These are phyloP conservation scores for Akebia trifoliata DNA, from an alignment of 164 flowering plant species.

Conservation along the genomic window DNA sequence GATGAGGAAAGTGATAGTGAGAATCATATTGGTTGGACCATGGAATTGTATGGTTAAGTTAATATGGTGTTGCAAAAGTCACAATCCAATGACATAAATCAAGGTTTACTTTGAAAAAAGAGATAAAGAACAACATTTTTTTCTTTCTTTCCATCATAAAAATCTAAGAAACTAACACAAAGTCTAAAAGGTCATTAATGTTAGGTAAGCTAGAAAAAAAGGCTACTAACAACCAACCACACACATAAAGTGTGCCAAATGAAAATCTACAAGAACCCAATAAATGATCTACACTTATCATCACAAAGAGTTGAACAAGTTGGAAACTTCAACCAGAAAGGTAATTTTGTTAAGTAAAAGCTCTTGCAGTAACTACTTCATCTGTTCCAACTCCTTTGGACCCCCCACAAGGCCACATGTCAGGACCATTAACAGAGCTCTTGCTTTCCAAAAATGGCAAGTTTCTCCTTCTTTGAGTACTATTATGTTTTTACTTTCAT, in stretches of 20 bases:
- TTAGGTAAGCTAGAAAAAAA: neutral
- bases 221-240: neutral
- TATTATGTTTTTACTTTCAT: too few relatives aligned
- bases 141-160: neutral
- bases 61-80: too few relatives aligned
- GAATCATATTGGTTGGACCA: too few relatives aligned
- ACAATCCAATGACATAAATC: too few relatives aligned
- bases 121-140: neutral
- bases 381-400: neutral
- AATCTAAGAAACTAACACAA: neutral
- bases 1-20: too few relatives aligned
- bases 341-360: constrained; percentile 3
- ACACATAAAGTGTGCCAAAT: neutral
- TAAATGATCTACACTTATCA: constrained; percentile 1
- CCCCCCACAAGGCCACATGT: neutral
- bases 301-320: constrained; percentile 1
- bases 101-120: neutral
- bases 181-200: neutral
- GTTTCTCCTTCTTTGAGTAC: constrained; percentile 1
- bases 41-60: too few relatives aligned
- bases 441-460: neutral
- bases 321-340: constrained; percentile 1
- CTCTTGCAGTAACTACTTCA: constrained; percentile 12
- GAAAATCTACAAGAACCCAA: neutral
- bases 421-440: neutral